A percentile compares a stretch with the other conserved stretches of the same genome.
Conservation (phyloP, 2,329 filamentous ascomycete species). For the Chaetomiaceae sp. region DNA sequence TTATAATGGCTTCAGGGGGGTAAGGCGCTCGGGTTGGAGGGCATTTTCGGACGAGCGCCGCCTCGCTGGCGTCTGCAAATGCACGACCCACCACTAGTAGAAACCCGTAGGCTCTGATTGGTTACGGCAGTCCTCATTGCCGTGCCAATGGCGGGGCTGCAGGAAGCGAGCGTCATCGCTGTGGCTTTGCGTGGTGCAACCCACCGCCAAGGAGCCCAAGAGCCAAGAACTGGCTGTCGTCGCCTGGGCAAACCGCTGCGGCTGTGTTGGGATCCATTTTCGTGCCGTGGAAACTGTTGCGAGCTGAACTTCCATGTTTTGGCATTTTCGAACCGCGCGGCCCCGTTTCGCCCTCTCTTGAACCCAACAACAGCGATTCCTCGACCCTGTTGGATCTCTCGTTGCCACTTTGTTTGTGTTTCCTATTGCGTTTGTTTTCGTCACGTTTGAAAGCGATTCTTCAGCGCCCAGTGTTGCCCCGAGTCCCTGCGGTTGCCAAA, state of each 20-base stretch:
- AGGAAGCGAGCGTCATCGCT: constrained; percentile 17
- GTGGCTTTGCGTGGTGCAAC: constrained; percentile 17
- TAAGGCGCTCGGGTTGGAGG: too few relatives aligned
- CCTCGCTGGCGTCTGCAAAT: background rate
- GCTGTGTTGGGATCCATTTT: constrained; percentile 21
- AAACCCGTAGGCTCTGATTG: background rate
- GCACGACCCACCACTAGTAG: background rate
- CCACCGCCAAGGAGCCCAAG: constrained; percentile 9
- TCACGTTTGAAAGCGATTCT: background rate
- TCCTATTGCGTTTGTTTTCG: background rate
- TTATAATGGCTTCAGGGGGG: too few relatives aligned
- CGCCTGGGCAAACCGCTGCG: constrained; percentile 18
- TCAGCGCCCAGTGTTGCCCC: background rate
- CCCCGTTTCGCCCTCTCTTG: constrained; percentile 3
- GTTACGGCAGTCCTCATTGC: background rate
- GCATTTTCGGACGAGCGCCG: too few relatives aligned
- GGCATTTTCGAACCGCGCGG: background rate
- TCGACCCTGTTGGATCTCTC: background rate
- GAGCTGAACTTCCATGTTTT: constrained; percentile 14
- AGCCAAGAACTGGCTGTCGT: constrained; percentile 12
- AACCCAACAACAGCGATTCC: background rate
- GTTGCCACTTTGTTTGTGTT: background rate
- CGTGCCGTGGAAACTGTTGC: constrained; percentile 6
- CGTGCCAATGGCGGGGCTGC: too few relatives aligned
- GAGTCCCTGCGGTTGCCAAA: background rate